These are phyloP conservation scores for Sarcodon aspratus DNA, from an alignment of 768 basidiomycete species.

Conservation along the genomic window DNA sequence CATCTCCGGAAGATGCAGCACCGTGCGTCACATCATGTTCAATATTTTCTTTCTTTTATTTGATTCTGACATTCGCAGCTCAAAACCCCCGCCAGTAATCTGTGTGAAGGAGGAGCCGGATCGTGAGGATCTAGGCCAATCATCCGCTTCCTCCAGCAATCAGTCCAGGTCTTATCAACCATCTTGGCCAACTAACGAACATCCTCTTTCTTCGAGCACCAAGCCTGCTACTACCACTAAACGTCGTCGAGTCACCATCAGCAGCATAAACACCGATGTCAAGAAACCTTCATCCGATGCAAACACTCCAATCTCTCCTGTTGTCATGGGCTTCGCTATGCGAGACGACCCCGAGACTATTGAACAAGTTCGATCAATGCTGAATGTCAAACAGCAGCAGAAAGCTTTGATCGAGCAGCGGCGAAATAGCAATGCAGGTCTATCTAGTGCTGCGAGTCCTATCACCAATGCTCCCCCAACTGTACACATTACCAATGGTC, in stretches of 20 bases:
- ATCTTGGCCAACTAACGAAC: background rate
- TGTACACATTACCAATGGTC: constrained; percentile 12
- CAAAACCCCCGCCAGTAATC: constrained; percentile 33
- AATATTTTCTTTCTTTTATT: constrained; percentile 1
- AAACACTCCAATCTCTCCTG: constrained; percentile 54
- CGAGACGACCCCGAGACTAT: constrained; percentile 48
- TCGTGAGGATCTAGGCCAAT: constrained; percentile 28
- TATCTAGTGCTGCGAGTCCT: constrained; percentile 6
- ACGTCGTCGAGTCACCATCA: constrained; percentile 64
- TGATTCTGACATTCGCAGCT: constrained; percentile 14
- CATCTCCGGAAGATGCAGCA: constrained; percentile 21
- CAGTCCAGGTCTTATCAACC: constrained; percentile 4
- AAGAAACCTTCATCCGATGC: constrained; percentile 18
- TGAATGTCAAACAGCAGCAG: constrained; percentile 58
- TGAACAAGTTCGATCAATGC: constrained; percentile 53
- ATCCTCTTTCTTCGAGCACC: background rate
- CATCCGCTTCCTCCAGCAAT: constrained; percentile 23
- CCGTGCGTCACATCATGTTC: constrained; percentile 27
- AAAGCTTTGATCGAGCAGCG: constrained; percentile 63
- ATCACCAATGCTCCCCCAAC: constrained; percentile 9
- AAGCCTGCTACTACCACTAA: constrained; percentile 25
- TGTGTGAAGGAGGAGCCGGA: constrained; percentile 58
- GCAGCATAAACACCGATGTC: constrained; percentile 47
- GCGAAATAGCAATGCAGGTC: constrained; percentile 39
- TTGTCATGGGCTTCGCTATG: constrained; percentile 47